These are phyloP conservation scores for Corymbia citriodora DNA, from an alignment of 441 rosid species.

Conservation along the genomic window DNA sequence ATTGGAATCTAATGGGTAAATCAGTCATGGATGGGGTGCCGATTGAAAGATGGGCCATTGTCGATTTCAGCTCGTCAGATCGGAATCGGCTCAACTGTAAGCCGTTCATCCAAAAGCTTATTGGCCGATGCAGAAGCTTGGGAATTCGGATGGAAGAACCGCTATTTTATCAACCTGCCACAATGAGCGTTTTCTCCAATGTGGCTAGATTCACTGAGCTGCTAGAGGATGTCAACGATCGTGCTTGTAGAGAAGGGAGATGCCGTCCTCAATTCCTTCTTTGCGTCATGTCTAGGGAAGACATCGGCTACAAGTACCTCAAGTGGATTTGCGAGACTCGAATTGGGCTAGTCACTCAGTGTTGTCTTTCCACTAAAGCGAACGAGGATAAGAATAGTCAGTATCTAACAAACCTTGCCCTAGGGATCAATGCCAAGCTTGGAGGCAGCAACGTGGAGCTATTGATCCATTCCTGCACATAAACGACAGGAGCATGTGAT, in stretches of 20 bases:
- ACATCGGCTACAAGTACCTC: conserved; percentile 68
- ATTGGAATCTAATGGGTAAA: conserved; percentile 69
- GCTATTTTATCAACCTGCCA: conserved; percentile 13
- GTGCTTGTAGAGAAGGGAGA: conserved; percentile 10
- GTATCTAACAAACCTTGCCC: conserved; percentile 61
- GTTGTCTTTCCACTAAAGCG: conserved; percentile 48
- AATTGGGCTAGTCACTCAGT: conserved; percentile 77
- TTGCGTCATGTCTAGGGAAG: conserved; percentile 65
- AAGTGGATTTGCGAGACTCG: conserved; percentile 75
- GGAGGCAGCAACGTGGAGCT: conserved; percentile 86
- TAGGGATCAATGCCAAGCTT: conserved; percentile 82
- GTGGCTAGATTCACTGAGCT: conserved; percentile 28
- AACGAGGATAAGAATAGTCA: conserved; percentile 35
- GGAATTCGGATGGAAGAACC: conserved; percentile 59
- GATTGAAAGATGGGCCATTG: conserved; percentile 62
- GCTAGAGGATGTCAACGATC: conserved; percentile 25
- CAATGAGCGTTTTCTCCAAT: conserved; percentile 42
- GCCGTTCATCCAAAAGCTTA: conserved; percentile 35
- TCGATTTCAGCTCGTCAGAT: conserved; percentile 56
- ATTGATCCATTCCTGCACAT: conserved; percentile 41
- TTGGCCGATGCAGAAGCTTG: conserved; percentile 35
- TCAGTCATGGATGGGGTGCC: conserved; percentile 58
- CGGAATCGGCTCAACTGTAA: conserved; percentile 2
- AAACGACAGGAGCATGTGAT: conserved; percentile 39
- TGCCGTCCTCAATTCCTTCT: conserved; percentile 47